Conservation (phyloP, 768 basidiomycete genomes). For the Rhizopogon sp. region DNA sequence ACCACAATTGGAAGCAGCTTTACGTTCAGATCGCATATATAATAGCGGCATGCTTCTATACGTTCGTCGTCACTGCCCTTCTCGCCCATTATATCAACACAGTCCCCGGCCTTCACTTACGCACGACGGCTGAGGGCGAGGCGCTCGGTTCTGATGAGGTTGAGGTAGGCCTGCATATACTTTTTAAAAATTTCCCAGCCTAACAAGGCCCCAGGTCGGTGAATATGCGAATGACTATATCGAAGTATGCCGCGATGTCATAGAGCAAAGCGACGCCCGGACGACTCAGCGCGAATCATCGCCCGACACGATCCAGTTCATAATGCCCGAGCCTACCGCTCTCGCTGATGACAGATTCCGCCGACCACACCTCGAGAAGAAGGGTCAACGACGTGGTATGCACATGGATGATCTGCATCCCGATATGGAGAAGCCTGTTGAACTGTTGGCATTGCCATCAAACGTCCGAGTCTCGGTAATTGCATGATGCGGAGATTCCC, state of each 20-base stretch:
- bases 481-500: neutral
- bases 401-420: slow-evolving; percentile 8
- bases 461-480: neutral
- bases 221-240: slow-evolving; percentile 69
- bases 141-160: slow-evolving; percentile 63
- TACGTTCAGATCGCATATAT: slow-evolving; percentile 73
- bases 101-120: slow-evolving; percentile 55
- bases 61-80: slow-evolving; percentile 55
- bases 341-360: slow-evolving; percentile 35
- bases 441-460: neutral
- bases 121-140: slow-evolving; percentile 51
- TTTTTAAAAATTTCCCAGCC: neutral
- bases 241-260: slow-evolving; percentile 62
- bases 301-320: slow-evolving; percentile 1
- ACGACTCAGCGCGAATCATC: slow-evolving; percentile 7
- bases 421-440: neutral
- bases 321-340: neutral
- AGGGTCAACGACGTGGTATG: neutral
- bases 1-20: slow-evolving; percentile 76
- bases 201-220: slow-evolving; percentile 41
- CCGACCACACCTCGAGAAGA: slow-evolving; percentile 21
- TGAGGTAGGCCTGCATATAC: slow-evolving; percentile 41
- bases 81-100: slow-evolving; percentile 55
- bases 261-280: slow-evolving; percentile 39
- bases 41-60: slow-evolving; percentile 50